Evolutionary conservation across 352 stramenopile species (phyloP).

Genomic region (Globisporangium apiculatum): DNA sequence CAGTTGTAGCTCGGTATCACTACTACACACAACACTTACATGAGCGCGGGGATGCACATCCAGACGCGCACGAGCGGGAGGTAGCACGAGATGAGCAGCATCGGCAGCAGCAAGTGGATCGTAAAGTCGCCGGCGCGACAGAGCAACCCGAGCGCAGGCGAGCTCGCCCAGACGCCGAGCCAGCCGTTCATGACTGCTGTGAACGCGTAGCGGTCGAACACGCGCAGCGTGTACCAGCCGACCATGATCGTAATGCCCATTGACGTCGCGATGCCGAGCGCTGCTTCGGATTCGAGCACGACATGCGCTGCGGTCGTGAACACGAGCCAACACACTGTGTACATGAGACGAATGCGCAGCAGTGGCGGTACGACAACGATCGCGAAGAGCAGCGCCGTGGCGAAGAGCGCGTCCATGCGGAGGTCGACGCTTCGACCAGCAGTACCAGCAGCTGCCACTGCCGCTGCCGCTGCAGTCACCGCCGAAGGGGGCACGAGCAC

Average conservation of each 20-base stretch:
- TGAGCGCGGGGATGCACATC: slow-evolving; percentile 71
- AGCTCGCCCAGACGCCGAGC: slow-evolving; percentile 72
- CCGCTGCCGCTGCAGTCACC: slow-evolving; percentile 8
- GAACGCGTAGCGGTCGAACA: slow-evolving; percentile 76
- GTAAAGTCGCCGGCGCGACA: slow-evolving; percentile 54
- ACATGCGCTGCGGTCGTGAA: slow-evolving; percentile 55
- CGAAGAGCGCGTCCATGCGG: slow-evolving; percentile 40
- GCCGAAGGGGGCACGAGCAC: slow-evolving; percentile 15
- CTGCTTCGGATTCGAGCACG: slow-evolving; percentile 37
- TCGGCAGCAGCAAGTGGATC: slow-evolving; percentile 62
- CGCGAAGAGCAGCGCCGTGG: slow-evolving; percentile 47
- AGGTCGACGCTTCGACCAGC: slow-evolving; percentile 3
- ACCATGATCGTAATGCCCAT: slow-evolving; percentile 85
- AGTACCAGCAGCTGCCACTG: not conserved
- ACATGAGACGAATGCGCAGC: slow-evolving; percentile 62
- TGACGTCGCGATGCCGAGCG: slow-evolving; percentile 65
- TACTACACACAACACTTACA: slow-evolving; percentile 28
- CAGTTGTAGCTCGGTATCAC: not conserved
- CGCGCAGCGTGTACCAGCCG: slow-evolving; percentile 75
- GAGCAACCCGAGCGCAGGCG: slow-evolving; percentile 46
- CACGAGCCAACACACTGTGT: slow-evolving; percentile 70
- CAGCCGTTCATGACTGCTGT: slow-evolving; percentile 64
- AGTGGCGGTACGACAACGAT: slow-evolving; percentile 52
- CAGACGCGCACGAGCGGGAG: slow-evolving; percentile 67
- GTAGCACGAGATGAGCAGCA: slow-evolving; percentile 72